These are phyloP conservation scores for Parastagonospora avenae DNA, from an alignment of 2,329 filamentous ascomycete species.

Conservation along the genomic window DNA sequence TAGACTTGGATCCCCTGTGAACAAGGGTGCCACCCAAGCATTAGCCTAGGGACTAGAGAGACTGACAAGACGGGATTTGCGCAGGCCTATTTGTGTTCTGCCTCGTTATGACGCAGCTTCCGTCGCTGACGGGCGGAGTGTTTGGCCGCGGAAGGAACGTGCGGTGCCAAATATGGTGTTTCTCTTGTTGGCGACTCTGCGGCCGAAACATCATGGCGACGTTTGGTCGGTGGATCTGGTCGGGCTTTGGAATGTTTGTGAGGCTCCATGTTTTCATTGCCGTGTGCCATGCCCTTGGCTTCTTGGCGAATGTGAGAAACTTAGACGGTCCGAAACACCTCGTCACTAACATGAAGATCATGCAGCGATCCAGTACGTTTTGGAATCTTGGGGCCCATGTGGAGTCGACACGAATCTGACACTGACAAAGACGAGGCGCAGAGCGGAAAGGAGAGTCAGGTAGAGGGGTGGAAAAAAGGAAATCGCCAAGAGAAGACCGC, in stretches of 20 bases:
- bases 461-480: no score
- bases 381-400: no score
- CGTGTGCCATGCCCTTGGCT: constrained; percentile 18
- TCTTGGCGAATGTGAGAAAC: constrained; percentile 11
- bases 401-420: no score
- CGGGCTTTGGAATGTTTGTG: constrained; percentile 2
- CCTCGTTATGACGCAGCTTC: constrained; percentile 9
- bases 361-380: no score
- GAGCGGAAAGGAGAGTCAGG: neutral
- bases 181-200: constrained; percentile 3
- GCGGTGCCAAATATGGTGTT: neutral
- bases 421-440: neutral
- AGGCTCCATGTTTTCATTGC: constrained; percentile 9
- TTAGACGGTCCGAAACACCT: no score
- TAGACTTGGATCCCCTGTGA: constrained; percentile 8
- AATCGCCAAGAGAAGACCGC: neutral
- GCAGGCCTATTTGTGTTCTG: neutral
- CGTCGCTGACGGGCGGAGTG: constrained; percentile 7
- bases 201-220: constrained; percentile 2
- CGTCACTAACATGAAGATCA: no score
- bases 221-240: neutral
- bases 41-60: constrained; percentile 9
- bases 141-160: neutral
- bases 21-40: constrained; percentile 2
- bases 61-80: constrained; percentile 7